Percentiles rank a stretch among this genome's conserved stretches.
These are phyloP conservation scores for Epipyxis sp. DNA, from an alignment of 108 stramenopile species.

Conservation along the genomic window DNA sequence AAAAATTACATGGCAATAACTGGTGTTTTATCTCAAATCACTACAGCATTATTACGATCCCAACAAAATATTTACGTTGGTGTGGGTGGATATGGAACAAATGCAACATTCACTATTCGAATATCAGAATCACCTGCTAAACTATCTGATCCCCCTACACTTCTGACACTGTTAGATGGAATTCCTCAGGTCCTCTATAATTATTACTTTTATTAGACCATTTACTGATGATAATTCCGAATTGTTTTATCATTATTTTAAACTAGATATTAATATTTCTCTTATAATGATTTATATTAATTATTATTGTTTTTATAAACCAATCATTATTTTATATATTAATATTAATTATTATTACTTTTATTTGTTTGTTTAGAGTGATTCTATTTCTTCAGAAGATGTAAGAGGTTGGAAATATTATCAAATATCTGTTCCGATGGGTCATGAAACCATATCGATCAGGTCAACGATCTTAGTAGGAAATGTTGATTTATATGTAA, in stretches of 20 bases:
- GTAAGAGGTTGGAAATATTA: background rate
- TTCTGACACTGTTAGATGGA: slow-evolving; percentile 1
- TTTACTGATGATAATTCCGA: too few relatives aligned
- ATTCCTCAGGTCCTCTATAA: background rate
- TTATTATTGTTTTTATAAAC: too few relatives aligned
- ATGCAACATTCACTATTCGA: slow-evolving; percentile 1
- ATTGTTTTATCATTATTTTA: too few relatives aligned
- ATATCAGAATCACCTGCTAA: background rate
- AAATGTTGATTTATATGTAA: slow-evolving; percentile 21
- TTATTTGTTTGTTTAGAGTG: background rate
- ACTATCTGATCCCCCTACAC: background rate
- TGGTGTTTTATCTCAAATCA: too few relatives aligned
- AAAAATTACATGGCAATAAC: background rate
- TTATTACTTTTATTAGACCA: too few relatives aligned
- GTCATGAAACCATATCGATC: slow-evolving; percentile 2
- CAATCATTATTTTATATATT: background rate
- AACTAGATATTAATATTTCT: too few relatives aligned
- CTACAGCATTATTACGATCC: too few relatives aligned
- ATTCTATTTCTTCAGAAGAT: background rate
- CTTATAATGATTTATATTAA: too few relatives aligned
- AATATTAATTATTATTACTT: background rate
- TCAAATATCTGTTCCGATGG: background rate
- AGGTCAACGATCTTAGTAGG: background rate
- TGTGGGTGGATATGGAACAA: background rate
- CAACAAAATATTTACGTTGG: slow-evolving; percentile 14